Base-by-base conservation (phyloP, 495 filamentous ascomycete genomes). In the Ramalina intermedia region DNA sequence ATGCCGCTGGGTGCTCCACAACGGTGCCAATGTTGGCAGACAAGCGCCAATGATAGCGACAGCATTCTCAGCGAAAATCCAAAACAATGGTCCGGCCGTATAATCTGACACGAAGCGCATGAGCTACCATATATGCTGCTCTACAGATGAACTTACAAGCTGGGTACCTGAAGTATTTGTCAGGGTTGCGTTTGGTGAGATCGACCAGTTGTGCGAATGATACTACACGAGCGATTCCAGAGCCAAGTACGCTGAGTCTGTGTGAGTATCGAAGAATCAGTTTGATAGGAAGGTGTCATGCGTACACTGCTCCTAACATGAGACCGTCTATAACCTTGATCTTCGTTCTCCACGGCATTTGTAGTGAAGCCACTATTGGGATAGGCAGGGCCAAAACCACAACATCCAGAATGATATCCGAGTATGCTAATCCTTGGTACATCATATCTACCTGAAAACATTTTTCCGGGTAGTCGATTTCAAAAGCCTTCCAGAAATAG, bases 241-340 rank as follows among this genome's bases (percentile, higher is more conserved):
- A 49, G 21, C 17, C 47, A 26, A 49, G 47, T 13, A 49, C 47
- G 3, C 47, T 49, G 27, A 8, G 4, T 36, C 6, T 46, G 13
- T 36, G 13, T 46, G 17, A 46, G 43, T 39, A 5, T 13, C 17
- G 11, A 11, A 27, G 1, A 3, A 7, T 18, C 1, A 26, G 1
- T 21, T 41, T 7, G 47, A 0, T 13, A 4, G n/a, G 14, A 21
- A 2, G 13, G 23, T 23, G 18, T 17, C n/a, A n/a, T n/a, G n/a
- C n/a, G n/a, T n/a, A n/a, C 64, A 55, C 59, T 41, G 54, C 49
- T 16, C 64, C 64, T 1, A 65, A 49, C n/a, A 59, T 36, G 45
- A 67, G 63, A 24, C 65, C 52, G n/a, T 41, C 51, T 6, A 35
- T 38, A 4, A 56, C 54, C 5, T 48, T 27, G 14, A 61, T n/a